Percentiles rank a stretch among this genome's conserved stretches.
Conservation (phyloP, 1,284 basidiomycete genomes). For the Xanthoconium separans region DNA sequence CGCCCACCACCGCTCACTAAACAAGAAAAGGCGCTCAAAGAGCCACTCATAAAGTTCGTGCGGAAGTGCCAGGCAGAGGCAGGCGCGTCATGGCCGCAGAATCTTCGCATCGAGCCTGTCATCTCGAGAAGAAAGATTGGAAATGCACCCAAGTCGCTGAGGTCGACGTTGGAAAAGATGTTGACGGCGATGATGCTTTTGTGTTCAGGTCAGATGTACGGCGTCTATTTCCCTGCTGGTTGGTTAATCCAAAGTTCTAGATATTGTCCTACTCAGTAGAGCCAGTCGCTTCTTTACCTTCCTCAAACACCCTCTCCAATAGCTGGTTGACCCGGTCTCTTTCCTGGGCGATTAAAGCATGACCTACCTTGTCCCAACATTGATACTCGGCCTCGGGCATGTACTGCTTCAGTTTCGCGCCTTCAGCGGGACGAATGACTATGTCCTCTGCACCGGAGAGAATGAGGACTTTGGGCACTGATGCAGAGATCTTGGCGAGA, state of each 20-base stretch:
- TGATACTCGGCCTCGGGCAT: slow-evolving; percentile 73
- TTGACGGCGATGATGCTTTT: slow-evolving; percentile 31
- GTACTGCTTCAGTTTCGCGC: slow-evolving; percentile 52
- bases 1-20: slow-evolving; percentile 31
- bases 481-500: slow-evolving; percentile 53
- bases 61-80: slow-evolving; percentile 37
- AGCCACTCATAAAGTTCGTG: slow-evolving; percentile 40
- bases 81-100: slow-evolving; percentile 40
- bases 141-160: slow-evolving; percentile 35
- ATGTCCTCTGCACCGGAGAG: slow-evolving; percentile 76
- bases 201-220: slow-evolving; percentile 4
- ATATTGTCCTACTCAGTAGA: not conserved
- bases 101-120: slow-evolving; percentile 46
- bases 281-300: slow-evolving; percentile 41
- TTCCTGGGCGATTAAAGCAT: slow-evolving; percentile 62
- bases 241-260: not conserved
- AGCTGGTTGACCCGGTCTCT: slow-evolving; percentile 54
- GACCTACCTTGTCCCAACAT: slow-evolving; percentile 65
- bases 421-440: slow-evolving; percentile 60
- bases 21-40: slow-evolving; percentile 32
- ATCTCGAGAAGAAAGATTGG: slow-evolving; percentile 37
- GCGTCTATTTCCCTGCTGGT: not conserved
- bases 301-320: slow-evolving; percentile 54
- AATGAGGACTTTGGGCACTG: slow-evolving; percentile 64
- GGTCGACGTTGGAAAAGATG: slow-evolving; percentile 37